Base-by-base conservation (phyloP, 2,329 filamentous ascomycete genomes). In the Aspergillus ruber region DNA sequence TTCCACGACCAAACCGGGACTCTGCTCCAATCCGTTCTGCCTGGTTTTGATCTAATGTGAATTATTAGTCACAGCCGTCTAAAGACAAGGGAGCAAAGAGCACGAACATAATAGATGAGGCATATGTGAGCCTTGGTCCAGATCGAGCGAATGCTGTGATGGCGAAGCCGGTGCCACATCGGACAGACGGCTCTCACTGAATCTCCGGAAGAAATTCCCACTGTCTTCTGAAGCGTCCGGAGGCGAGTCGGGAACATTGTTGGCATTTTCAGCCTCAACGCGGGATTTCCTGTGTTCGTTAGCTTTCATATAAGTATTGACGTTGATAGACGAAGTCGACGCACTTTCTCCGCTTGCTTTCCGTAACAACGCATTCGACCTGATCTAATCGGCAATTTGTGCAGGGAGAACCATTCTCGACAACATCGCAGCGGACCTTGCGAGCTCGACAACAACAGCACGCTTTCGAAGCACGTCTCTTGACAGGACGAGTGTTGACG, bases 381-480 rank as follows among this genome's bases (percentile, higher is more conserved):
- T 74, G 72, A 49, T 76, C 74, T 56, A 75, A 59, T 18, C 87
- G 78, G 71, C 89, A 94, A 69, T 95, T 95, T 47, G 87, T 90
- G 68, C 89, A 95, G 1, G 89, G 89, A 39, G 85, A 85, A 43
- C 86, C 85, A 67, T 82, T 81, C 68, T 95, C 89, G 50, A 93
- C 89, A 48, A 95, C 90, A 73, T 96, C 90, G 74, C 90, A 96
- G 48, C 90, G 82, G 38, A 96, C 90, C 68, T 96, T 96, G 63
- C 90, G 83, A 48, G 86, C 84, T 60, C 90, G 81, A 70, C 90
- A 95, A 59, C 86, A 89, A 53, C 89, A 88, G 67, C 90, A 96
- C 15, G 90, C 90, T 58, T 91, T 87, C 8, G 90, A 89, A n/a
- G 90, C 90, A 63, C 90, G 81, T 61, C 90, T 80, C 72, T 95